phyloP scores from a whole-genome alignment of 75 land plant genomes.

The Sequoia sempervirens region DNA sequence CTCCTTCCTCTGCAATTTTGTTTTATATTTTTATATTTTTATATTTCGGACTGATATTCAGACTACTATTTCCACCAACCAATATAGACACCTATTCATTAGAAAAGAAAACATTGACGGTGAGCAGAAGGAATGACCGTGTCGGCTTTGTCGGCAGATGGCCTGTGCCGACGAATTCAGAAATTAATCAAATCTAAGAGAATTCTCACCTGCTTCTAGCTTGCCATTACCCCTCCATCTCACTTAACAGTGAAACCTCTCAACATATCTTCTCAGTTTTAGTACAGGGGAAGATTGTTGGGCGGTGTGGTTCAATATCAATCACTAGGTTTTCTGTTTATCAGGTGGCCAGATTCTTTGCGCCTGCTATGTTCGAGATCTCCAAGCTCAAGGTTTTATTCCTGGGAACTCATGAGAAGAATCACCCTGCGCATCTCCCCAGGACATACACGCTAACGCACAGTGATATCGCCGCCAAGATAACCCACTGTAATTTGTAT shows the following conservation, averaged over 20 bases:
- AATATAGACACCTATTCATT: too few relatives aligned
- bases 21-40: too few relatives aligned
- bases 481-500: slow-evolving; percentile 20
- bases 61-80: too few relatives aligned
- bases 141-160: too few relatives aligned
- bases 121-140: too few relatives aligned
- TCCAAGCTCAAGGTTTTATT: slow-evolving; percentile 74
- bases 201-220: too few relatives aligned
- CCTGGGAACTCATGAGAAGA: slow-evolving; percentile 55
- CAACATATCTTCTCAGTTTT: neutral
- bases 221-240: neutral
- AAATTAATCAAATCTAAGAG: too few relatives aligned
- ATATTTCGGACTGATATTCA: too few relatives aligned
- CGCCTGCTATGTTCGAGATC: slow-evolving; percentile 65
- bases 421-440: slow-evolving; percentile 53
- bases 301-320: neutral
- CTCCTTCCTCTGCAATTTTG: too few relatives aligned
- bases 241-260: neutral
- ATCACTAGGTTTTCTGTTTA: neutral
- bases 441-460: slow-evolving; percentile 72
- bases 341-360: slow-evolving; percentile 61
- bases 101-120: too few relatives aligned
- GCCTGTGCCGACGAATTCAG: too few relatives aligned
- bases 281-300: too few relatives aligned
- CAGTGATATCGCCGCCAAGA: slow-evolving; percentile 66